Percentiles rank a stretch among this genome's conserved stretches.
phyloP scores from a whole-genome alignment of 345 rosid genomes.

The Rhizophora apiculata region DNA sequence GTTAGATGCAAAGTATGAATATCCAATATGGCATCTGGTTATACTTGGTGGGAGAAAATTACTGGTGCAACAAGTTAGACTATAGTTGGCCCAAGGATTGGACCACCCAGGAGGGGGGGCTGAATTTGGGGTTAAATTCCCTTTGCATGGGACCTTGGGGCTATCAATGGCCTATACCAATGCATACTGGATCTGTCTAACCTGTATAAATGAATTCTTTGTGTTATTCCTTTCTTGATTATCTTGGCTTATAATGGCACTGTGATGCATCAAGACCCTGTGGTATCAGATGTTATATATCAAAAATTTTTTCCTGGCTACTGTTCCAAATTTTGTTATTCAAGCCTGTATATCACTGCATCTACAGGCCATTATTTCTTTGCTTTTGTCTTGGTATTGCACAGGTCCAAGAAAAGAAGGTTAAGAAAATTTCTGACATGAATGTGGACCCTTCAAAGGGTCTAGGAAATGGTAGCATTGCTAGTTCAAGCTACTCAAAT shows the following conservation, averaged over 20 bases:
- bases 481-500: conserved; percentile 62
- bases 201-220: background rate
- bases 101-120: too few species aligned
- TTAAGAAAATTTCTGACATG: conserved; percentile 78
- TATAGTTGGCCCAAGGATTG: background rate
- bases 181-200: too few species aligned
- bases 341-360: background rate
- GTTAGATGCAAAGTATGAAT: background rate
- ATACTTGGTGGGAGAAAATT: background rate
- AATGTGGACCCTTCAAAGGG: conserved; percentile 65
- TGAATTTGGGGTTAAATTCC: too few species aligned
- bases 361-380: conserved; percentile 10
- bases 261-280: background rate
- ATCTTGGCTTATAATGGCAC: background rate
- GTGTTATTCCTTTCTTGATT: background rate
- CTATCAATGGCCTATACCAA: too few species aligned
- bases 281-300: background rate
- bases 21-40: too few species aligned
- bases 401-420: conserved; percentile 97
- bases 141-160: too few species aligned
- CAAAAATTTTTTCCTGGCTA: background rate
- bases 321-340: background rate
- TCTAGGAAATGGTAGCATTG: conserved; percentile 64
- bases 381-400: conserved; percentile 22
- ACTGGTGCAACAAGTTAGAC: background rate